phyloP scores from a whole-genome alignment of 1,284 basidiomycete genomes.

The Sanghuangporus sanghuang region DNA sequence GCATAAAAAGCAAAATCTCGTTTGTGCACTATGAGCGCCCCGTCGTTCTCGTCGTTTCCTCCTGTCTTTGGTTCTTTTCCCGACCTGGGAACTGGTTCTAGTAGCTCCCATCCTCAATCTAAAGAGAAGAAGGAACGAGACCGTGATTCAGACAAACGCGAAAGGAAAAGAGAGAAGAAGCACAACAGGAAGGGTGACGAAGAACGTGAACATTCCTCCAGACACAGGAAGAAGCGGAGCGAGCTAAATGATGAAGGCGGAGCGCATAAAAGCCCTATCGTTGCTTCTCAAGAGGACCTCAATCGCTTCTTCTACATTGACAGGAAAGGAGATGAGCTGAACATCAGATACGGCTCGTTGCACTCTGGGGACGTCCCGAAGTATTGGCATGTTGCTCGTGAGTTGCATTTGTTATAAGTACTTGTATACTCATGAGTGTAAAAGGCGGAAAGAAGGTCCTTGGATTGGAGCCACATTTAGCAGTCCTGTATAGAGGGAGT shows the following conservation, averaged over 20 bases:
- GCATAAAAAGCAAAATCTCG: background rate
- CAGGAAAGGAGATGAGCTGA: conserved; percentile 62
- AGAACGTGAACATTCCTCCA: background rate
- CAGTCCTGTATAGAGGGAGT: conserved; percentile 42
- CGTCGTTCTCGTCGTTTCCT: conserved; percentile 22
- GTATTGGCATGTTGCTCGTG: conserved; percentile 56
- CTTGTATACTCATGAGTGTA: conserved; percentile 45
- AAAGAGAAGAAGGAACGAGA: conserved; percentile 9
- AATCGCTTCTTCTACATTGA: conserved; percentile 55
- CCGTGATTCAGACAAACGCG: background rate
- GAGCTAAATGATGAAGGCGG: background rate
- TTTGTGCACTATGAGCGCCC: conserved; percentile 13
- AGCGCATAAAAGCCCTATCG: background rate
- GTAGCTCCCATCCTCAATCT: background rate
- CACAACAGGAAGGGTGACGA: conserved; percentile 9
- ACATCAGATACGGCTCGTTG: conserved; percentile 64
- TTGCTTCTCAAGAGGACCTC: conserved; percentile 16
- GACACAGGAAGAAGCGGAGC: background rate
- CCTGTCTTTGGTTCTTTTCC: conserved; percentile 22
- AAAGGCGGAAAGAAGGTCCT: conserved; percentile 66
- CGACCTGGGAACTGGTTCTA: conserved; percentile 17
- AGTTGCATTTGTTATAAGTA: conserved; percentile 22
- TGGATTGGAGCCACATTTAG: conserved; percentile 47
- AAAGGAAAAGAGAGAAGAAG: background rate
- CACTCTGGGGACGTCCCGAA: conserved; percentile 63